A percentile compares a stretch with the other conserved stretches of the same genome.
Conservation (phyloP, 495 filamentous ascomycete species). For the Apodospora peruviana region DNA sequence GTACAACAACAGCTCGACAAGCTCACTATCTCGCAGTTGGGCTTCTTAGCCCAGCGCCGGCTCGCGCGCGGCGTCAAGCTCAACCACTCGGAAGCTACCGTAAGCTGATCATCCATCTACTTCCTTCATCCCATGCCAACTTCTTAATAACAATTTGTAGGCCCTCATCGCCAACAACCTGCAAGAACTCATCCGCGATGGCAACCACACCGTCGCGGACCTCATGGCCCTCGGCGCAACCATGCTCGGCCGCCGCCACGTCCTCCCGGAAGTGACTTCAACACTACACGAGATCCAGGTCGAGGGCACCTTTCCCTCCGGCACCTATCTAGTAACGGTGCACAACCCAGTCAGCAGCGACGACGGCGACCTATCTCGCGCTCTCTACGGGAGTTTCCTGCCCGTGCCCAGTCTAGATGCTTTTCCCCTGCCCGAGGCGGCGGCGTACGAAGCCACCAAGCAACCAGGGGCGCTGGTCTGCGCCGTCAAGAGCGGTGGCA, state of each 20-base stretch:
- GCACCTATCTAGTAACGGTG: slow-evolving; percentile 93
- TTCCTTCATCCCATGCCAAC: not conserved
- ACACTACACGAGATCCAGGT: slow-evolving; percentile 82
- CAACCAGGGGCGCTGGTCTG: slow-evolving; percentile 76
- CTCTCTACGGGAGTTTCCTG: slow-evolving; percentile 88
- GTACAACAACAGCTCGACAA: slow-evolving; percentile 72
- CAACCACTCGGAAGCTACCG: slow-evolving; percentile 87
- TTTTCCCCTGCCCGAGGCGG: slow-evolving; percentile 57
- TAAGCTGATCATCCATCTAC: slow-evolving; percentile 38
- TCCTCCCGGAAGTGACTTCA: slow-evolving; percentile 71
- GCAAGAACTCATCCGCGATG: slow-evolving; percentile 98
- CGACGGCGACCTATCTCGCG: slow-evolving; percentile 79
- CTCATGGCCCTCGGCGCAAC: slow-evolving; percentile 88
- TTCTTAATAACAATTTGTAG: slow-evolving; percentile 36
- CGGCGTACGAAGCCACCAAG: slow-evolving; percentile 57
- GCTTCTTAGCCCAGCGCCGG: slow-evolving; percentile 80
- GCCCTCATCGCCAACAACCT: slow-evolving; percentile 86
- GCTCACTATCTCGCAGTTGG: slow-evolving; percentile 86
- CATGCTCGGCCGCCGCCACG: slow-evolving; percentile 92
- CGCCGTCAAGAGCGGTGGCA: slow-evolving; percentile 62
- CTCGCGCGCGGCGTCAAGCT: slow-evolving; percentile 83
- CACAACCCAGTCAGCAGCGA: slow-evolving; percentile 84
- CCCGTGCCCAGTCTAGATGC: slow-evolving; percentile 64
- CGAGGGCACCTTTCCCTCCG: slow-evolving; percentile 86
- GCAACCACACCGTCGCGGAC: slow-evolving; percentile 82